Percentiles rank a stretch among this genome's conserved stretches.
These are phyloP conservation scores for Auriscalpium vulgare DNA, from an alignment of 768 basidiomycete species.

Conservation along the genomic window DNA sequence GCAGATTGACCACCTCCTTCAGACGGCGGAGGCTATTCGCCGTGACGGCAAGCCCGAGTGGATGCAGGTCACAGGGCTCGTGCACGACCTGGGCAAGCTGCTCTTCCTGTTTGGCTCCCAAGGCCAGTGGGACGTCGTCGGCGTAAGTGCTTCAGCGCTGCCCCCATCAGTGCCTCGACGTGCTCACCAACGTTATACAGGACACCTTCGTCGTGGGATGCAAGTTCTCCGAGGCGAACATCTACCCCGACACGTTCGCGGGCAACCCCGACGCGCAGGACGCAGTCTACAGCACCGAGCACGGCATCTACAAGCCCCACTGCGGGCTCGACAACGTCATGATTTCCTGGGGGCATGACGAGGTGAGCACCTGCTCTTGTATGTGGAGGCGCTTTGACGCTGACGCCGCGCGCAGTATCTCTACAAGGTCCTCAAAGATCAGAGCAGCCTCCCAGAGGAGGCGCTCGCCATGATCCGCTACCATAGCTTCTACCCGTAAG, in stretches of 20 bases:
- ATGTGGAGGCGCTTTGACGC: constrained; percentile 3
- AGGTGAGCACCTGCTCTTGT: constrained; percentile 39
- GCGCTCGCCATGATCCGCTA: constrained; percentile 89
- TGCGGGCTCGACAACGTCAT: constrained; percentile 84
- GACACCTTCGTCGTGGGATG: constrained; percentile 82
- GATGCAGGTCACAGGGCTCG: constrained; percentile 85
- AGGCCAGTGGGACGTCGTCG: constrained; percentile 95
- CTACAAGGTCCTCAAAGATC: constrained; percentile 76
- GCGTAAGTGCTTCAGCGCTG: constrained; percentile 36
- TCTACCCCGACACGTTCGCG: constrained; percentile 73
- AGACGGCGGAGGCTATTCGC: constrained; percentile 87
- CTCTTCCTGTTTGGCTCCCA: constrained; percentile 76
- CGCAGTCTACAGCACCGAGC: constrained; percentile 58
- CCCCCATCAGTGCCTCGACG: not conserved
- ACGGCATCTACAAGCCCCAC: constrained; percentile 68
- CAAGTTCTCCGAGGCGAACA: constrained; percentile 75
- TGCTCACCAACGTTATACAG: constrained; percentile 20
- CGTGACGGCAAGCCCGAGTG: constrained; percentile 83
- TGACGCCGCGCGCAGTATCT: constrained; percentile 47
- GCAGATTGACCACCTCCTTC: constrained; percentile 87
- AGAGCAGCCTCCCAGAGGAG: constrained; percentile 72
- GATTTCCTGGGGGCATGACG: constrained; percentile 89
- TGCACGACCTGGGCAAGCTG: constrained; percentile 88
- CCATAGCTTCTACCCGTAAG: constrained; percentile 87
- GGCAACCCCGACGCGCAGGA: constrained; percentile 64